These are phyloP conservation scores for Coelastrella sp. DNA, from an alignment of 139 green algal species.

Conservation along the genomic window DNA sequence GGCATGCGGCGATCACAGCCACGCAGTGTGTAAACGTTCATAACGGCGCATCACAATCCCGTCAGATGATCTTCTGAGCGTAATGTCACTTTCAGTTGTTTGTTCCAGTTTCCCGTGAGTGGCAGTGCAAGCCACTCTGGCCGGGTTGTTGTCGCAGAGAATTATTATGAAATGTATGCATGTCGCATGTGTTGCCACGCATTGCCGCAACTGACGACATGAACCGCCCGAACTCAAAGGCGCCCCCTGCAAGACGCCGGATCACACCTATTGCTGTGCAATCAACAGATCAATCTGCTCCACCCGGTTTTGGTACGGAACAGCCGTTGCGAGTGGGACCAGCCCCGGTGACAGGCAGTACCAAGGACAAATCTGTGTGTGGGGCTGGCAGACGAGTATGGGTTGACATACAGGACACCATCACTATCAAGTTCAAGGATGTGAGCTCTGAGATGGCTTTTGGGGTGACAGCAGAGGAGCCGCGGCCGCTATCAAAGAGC, in stretches of 20 bases:
- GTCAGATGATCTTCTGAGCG: too few relatives aligned
- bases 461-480: too few relatives aligned
- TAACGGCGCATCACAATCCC: too few relatives aligned
- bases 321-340: slow-evolving; percentile 7
- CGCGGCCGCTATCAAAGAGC: too few relatives aligned
- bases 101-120: too few relatives aligned
- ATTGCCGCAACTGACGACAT: background rate
- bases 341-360: background rate
- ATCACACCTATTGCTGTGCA: background rate
- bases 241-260: background rate
- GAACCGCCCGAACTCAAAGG: background rate
- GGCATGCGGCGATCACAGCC: too few relatives aligned
- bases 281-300: background rate
- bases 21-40: too few relatives aligned
- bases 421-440: slow-evolving; percentile 32
- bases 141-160: too few relatives aligned
- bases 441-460: background rate
- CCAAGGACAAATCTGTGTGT: background rate
- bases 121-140: too few relatives aligned
- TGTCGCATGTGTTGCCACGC: too few relatives aligned
- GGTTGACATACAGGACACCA: slow-evolving; percentile 1
- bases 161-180: too few relatives aligned
- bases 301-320: background rate
- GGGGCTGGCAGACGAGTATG: slow-evolving; percentile 14
- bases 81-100: too few relatives aligned